Conservation (phyloP, 768 basidiomycete species). For the Amanita muscaria region DNA sequence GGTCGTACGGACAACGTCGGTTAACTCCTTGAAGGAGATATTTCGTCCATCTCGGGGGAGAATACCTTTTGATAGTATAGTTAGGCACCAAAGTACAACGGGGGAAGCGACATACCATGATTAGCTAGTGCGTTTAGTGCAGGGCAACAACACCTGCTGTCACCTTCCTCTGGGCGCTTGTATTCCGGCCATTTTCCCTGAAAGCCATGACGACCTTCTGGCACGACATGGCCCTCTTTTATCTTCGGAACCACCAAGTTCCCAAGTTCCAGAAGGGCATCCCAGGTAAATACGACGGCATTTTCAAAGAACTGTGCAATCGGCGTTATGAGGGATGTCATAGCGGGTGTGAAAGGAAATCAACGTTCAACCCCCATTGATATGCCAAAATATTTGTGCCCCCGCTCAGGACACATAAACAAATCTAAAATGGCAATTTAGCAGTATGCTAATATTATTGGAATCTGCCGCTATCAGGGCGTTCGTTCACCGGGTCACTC, state of each 20-base stretch:
- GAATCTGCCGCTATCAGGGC: too few species aligned
- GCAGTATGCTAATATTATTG: too few species aligned
- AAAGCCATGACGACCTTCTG: slow-evolving; percentile 44
- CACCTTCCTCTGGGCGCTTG: slow-evolving; percentile 44
- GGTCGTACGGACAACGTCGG: slow-evolving; percentile 35
- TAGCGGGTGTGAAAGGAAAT: slow-evolving; percentile 9
- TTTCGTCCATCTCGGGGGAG: slow-evolving; percentile 58
- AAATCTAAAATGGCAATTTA: too few species aligned
- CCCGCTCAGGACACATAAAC: too few species aligned
- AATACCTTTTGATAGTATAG: too few species aligned
- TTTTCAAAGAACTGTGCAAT: slow-evolving; percentile 20
- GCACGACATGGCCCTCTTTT: slow-evolving; percentile 46
- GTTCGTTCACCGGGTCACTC: too few species aligned
- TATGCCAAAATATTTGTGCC: too few species aligned
- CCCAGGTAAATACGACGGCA: slow-evolving; percentile 37
- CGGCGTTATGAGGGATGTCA: slow-evolving; percentile 24
- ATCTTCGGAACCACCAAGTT: slow-evolving; percentile 45
- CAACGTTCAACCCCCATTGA: too few species aligned
- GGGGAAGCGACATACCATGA: slow-evolving; percentile 47
- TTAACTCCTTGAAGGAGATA: slow-evolving; percentile 52
- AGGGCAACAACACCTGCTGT: slow-evolving; percentile 68
- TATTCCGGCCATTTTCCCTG: slow-evolving; percentile 66
- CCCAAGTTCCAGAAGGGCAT: slow-evolving; percentile 37
- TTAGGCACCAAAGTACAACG: background rate
- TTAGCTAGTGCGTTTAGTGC: slow-evolving; percentile 78